Conservation (phyloP, 2,329 filamentous ascomycete genomes). For the Zopfia rhizophila region DNA sequence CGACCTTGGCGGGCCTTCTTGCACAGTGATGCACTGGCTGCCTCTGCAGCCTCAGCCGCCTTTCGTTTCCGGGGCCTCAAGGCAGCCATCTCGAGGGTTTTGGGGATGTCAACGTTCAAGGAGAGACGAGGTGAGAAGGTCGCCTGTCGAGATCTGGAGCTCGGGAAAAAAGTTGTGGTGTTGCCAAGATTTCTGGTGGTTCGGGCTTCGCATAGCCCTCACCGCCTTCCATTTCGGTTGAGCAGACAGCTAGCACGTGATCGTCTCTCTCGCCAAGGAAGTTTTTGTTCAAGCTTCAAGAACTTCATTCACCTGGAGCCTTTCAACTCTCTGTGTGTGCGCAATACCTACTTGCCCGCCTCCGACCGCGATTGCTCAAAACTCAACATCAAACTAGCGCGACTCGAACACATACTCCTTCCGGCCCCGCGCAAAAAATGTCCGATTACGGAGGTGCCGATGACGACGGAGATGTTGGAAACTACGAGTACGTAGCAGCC, state of each 20-base stretch:
- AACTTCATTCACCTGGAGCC: conserved; percentile 1
- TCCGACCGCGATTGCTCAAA: conserved; percentile 4
- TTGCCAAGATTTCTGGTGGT: conserved; percentile 19
- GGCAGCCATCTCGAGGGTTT: conserved; percentile 1
- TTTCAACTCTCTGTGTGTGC: conserved; percentile 18
- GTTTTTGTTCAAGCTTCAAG: conserved; percentile 23
- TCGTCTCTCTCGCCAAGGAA: conserved; percentile 5
- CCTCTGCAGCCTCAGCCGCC: conserved; percentile 19
- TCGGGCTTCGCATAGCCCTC: conserved; percentile 10
- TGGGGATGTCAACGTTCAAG: not conserved
- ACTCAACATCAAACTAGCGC: not conserved
- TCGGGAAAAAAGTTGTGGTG: conserved; percentile 13
- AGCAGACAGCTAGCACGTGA: conserved; percentile 10
- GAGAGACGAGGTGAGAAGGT: not conserved
- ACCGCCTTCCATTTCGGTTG: not conserved
- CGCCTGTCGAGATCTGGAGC: not conserved
- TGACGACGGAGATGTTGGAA: conserved; percentile 40
- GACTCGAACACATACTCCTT: not conserved
- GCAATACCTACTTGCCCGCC: not conserved
- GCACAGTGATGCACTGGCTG: conserved; percentile 7
- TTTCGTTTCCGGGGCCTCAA: conserved; percentile 45
- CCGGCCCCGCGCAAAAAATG: conserved; percentile 42
- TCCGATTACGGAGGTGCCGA: conserved; percentile 59
- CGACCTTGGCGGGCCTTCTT: conserved; percentile 44
- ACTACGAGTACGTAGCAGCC: conserved; percentile 38